Evolutionary conservation across 805 yeast species (phyloP).

Genomic region (Maudiozyma bulderi): DNA sequence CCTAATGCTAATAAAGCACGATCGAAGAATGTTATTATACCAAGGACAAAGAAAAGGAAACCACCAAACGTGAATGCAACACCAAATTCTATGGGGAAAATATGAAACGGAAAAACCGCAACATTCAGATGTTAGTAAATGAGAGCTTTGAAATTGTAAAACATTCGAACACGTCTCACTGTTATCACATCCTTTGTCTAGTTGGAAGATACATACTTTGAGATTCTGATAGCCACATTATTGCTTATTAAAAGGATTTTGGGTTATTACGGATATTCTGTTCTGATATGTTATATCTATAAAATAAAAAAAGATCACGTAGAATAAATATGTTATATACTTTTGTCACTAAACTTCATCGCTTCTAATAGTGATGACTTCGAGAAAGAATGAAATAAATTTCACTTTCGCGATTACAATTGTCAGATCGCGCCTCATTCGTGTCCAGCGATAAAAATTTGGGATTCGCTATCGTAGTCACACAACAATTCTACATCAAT

Average conservation of each 20-base stretch:
- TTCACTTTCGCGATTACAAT: not conserved
- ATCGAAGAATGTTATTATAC: slow-evolving; percentile 80
- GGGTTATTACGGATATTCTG: too few species aligned
- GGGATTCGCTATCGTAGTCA: too few species aligned
- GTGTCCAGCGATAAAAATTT: not conserved
- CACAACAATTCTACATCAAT: too few species aligned
- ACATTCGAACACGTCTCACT: slow-evolving; percentile 36
- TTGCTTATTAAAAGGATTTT: not conserved
- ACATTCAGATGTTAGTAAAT: not conserved
- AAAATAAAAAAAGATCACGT: too few species aligned
- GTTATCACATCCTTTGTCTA: not conserved
- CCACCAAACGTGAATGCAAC: slow-evolving; percentile 87
- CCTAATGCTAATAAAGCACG: slow-evolving; percentile 85
- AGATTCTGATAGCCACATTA: slow-evolving; percentile 66
- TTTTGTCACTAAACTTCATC: too few species aligned
- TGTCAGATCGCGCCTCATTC: not conserved
- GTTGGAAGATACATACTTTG: slow-evolving; percentile 46
- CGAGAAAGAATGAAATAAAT: not conserved
- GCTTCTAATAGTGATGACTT: too few species aligned
- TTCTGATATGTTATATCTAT: too few species aligned
- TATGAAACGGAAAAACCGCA: not conserved
- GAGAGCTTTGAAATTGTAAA: not conserved
- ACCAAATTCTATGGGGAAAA: slow-evolving; percentile 57
- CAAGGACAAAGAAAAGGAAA: slow-evolving; percentile 65
- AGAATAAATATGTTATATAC: too few species aligned